Evolutionary conservation across 2,329 filamentous ascomycete species (phyloP), one percentile per base, ranked within the genome.

Genomic region (Calonectria hawksworthii): DNA sequence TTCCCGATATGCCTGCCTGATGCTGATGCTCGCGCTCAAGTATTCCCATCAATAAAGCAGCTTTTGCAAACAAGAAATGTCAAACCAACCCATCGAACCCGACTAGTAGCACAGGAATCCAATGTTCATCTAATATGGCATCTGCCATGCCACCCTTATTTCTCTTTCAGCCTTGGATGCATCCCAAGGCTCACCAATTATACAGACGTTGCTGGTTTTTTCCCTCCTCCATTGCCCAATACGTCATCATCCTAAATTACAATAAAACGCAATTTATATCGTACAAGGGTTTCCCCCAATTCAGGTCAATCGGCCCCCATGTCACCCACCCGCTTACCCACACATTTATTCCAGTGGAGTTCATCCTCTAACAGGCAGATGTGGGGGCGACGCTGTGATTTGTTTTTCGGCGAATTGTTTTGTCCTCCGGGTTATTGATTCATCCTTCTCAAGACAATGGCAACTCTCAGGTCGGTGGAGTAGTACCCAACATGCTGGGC

Each of bases 401-500:
- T 51, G 18, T 10, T 38, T 47, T 56, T 66, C 11, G 23, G 71
- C 16, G 28, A 18, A n/a, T 51, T 65, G 21, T 21, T 32, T 56
- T 14, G 38, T 69, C 65, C 30, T 68, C 50, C 59, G 36, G 56
- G 21, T 51, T 47, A 16, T 28, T 7, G 34, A 54, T 21, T 32
- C 36, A 5, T 54, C 30, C 28, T 36, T 23, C n/a, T 73, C 59
- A 28, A 16, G 10, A 68, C 65, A 54, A 23, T 34, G 13, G 26
- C 10, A 3, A 28, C 50, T 64, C 74, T 84, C 80, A 87, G 72
- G 85, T 78, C 9, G 85, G 85, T 16, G 86, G 86, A 8, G 86
- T 86, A 6, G 85, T 85, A 47, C 87, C 87, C 52, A 88, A 78
- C 86, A 88, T 88, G 76, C 86, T 88, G 26, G 87, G 85, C 30